Evolutionary conservation across 2,329 filamentous ascomycete genomes (phyloP), one percentile per base, ranked within the genome.

Genomic region (Fusarium sterilihyphosum): DNA sequence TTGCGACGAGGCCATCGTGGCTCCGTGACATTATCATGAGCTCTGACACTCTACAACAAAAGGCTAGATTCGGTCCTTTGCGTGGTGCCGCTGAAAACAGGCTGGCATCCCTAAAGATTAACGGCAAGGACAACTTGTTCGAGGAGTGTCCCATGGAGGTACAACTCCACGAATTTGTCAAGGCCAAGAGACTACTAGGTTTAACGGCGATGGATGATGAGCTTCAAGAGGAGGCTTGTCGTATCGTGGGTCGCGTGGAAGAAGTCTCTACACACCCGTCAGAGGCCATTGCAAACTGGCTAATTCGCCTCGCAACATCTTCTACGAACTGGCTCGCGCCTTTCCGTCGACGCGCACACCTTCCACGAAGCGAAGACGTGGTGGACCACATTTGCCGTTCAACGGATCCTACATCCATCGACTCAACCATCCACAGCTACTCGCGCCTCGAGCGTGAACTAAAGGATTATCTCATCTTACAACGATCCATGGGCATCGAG

Each of bases 361-460:
- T 92, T 12, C 89, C 89, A 11, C 85, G 88, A 26, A 88, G 84
- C 47, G 88, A 89, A 67, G 89, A 90, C 67, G 84, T 90, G 44
- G 84, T 83, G 26, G 84, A 87, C 46, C 83, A 84, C 22, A 80
- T 84, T 46, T 83, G 84, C 47, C 84, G 88, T 35, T 88, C 88
- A 18, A 87, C 84, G 8, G 88, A 90, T 73, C 86, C 86, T 6
- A 87, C 80, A 53, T 87, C 85, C 12, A 89, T 91, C 56, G 89
- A 90, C 78, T 89, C 88, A 26, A 90, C 87, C 17, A 87, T 91
- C 56, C 87, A 90, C 78, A 91, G 87, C 78, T 88, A 88, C 74
- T 86, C 85, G 67, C 83, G 88, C 46, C 81, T 92, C 17, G 89
- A 91, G 64, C 77, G 82, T 24, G 90, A 91, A 74, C 79, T 92